These are phyloP conservation scores for Pezicula neosporulosa DNA, from an alignment of 2,329 filamentous ascomycete genomes.

Conservation along the genomic window DNA sequence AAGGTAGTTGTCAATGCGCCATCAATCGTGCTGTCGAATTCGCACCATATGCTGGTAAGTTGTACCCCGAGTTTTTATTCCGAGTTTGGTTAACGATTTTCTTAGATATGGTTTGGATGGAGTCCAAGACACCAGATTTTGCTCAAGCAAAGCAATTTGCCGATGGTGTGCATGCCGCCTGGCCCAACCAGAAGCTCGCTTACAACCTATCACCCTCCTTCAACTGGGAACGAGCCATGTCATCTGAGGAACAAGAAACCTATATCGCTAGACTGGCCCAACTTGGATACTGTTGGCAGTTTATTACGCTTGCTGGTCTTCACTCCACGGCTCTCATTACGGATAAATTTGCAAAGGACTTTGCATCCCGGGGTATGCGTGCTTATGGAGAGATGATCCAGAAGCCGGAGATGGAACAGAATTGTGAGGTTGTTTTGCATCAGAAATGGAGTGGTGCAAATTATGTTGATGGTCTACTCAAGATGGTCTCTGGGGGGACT, in stretches of 20 bases:
- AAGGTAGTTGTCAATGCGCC: conserved; percentile 55
- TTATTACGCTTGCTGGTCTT: conserved; percentile 21
- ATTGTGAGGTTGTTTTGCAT: conserved; percentile 23
- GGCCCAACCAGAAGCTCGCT: conserved; percentile 60
- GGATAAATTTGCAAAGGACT: conserved; percentile 56
- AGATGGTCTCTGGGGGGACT: conserved; percentile 87
- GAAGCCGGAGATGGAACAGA: not conserved
- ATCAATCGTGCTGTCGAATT: conserved; percentile 66
- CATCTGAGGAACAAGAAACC: conserved; percentile 45
- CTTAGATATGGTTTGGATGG: conserved; percentile 31
- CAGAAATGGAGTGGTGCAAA: conserved; percentile 56
- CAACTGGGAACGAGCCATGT: conserved; percentile 47
- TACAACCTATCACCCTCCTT: conserved; percentile 69
- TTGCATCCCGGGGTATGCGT: conserved; percentile 66
- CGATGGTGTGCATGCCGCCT: conserved; percentile 46
- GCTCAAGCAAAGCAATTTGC: conserved; percentile 45
- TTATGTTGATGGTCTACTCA: conserved; percentile 86
- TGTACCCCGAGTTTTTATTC: conserved; percentile 44
- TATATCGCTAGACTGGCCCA: conserved; percentile 68
- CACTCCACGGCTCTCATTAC: conserved; percentile 20
- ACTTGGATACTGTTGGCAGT: conserved; percentile 43
- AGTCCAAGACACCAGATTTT: conserved; percentile 47
- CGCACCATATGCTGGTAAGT: conserved; percentile 63
- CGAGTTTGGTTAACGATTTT: not conserved
- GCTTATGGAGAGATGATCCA: conserved; percentile 67